Percentiles rank a stretch among this genome's conserved stretches.
Conservation (phyloP, 495 filamentous ascomycete genomes). For the Penicillium chermesinum region DNA sequence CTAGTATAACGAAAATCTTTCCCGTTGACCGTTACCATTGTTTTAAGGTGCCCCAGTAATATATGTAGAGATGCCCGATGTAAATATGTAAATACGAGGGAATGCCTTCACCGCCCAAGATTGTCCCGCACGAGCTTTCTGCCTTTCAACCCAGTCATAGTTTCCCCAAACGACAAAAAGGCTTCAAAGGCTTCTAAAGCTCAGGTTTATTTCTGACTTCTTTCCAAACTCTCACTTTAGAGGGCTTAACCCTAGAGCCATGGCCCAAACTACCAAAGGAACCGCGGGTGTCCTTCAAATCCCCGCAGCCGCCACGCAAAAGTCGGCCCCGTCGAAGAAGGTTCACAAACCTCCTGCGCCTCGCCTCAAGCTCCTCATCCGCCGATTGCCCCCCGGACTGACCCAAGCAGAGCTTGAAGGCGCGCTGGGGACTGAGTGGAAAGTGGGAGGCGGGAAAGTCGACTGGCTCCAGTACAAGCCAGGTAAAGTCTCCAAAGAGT, state of each 20-base stretch:
- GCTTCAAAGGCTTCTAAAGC: neutral
- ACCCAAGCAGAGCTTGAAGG: slow-evolving; percentile 73
- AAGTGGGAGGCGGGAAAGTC: slow-evolving; percentile 66
- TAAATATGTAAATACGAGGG: too few species aligned
- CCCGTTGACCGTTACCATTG: too few species aligned
- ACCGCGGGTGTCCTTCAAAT: slow-evolving; percentile 57
- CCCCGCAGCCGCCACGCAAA: slow-evolving; percentile 52
- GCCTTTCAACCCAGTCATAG: too few species aligned
- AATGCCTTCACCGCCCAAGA: neutral
- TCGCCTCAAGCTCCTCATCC: slow-evolving; percentile 78
- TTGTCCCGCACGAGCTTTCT: too few species aligned
- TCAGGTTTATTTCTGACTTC: neutral
- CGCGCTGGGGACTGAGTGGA: slow-evolving; percentile 79
- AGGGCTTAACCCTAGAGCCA: slow-evolving; percentile 8
- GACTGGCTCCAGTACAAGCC: slow-evolving; percentile 75
- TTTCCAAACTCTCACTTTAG: neutral
- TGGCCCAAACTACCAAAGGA: slow-evolving; percentile 40
- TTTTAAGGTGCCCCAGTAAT: too few species aligned
- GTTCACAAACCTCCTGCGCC: slow-evolving; percentile 54
- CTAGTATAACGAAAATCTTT: too few species aligned
- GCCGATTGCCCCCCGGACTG: slow-evolving; percentile 79
- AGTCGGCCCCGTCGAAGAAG: slow-evolving; percentile 39
- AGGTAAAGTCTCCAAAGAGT: slow-evolving; percentile 90
- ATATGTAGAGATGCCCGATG: too few species aligned
- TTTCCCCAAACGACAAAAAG: too few species aligned